Evolutionary conservation across 768 basidiomycete species (phyloP), one percentile per base, ranked within the genome.

Genomic region (Mrakia blollopis): DNA sequence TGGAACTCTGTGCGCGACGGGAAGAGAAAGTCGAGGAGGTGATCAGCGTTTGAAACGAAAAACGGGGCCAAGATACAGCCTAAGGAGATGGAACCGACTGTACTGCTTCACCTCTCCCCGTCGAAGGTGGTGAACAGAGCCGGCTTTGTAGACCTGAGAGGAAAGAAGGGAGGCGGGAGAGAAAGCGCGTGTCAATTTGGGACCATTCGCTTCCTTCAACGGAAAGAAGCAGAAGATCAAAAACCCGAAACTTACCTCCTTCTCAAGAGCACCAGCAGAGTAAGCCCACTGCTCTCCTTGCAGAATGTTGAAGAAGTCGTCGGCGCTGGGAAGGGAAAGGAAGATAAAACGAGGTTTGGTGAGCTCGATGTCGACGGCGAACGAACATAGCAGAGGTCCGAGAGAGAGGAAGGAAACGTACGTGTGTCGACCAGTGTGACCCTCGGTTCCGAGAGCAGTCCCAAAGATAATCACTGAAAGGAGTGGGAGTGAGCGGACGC

Each of bases 281-380:
- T 93, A 97, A 0, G 95, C 96, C 90, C 93, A 96, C 83, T 99
- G 93, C 84, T 96, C 94, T 0, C 96, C 97, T 70, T 89, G 85
- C 44, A 99, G 86, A 81, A 99, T 98, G 82, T 97, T 89, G 86
- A 98, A 99, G 84, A 98, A 98, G 83, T 99, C 97, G 82, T 99
- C 97, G 1, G 95, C 94, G 1, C 65, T 68, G 65, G 3, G 25
- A 57, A 28, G 25, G 0, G 57, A 28, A 28, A 57, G 57, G n/a
- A n/a, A 28, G 57, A 4, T 7, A 54, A 47, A 41, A 11, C 39
- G n/a, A n/a, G n/a, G 39, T 11, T 44, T 44, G 52, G 23, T 57
- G 57, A 57, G 57, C 28, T 57, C n/a, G 57, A 28, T n/a, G 57
- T 57, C 28, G 57, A 28, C 18, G 13, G 25, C 8, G 57, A 10